Conservation (phyloP, 768 basidiomycete genomes). For the Agaricus bisporus region DNA sequence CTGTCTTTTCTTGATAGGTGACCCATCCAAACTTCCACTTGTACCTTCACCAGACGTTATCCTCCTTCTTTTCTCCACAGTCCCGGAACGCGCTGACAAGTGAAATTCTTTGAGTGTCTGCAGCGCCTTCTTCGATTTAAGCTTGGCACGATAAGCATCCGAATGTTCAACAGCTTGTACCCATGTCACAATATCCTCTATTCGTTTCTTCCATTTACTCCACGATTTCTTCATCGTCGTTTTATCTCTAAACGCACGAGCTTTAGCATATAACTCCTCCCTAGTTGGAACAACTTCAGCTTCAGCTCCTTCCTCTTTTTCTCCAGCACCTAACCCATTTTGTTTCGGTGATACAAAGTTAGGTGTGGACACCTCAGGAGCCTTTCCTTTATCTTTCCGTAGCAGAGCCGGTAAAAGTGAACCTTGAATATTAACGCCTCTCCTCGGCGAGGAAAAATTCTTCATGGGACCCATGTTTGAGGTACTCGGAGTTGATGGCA, state of each 20-base stretch:
- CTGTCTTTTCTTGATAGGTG: conserved; percentile 32
- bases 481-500: conserved; percentile 26
- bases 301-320: no score
- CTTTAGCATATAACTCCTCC: conserved; percentile 33
- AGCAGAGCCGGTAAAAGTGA: conserved; percentile 5
- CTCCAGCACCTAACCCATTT: neutral
- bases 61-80: conserved; percentile 5
- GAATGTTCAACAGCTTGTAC: conserved; percentile 55
- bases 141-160: conserved; percentile 53
- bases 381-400: conserved; percentile 24
- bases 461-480: conserved; percentile 17
- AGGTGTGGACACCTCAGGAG: conserved; percentile 20
- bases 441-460: conserved; percentile 23
- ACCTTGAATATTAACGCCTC: conserved; percentile 12
- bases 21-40: conserved; percentile 12
- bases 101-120: conserved; percentile 1
- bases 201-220: neutral
- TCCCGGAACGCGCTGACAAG: neutral
- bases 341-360: neutral
- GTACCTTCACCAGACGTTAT: neutral
- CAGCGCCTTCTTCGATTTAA: conserved; percentile 20
- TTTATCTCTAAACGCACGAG: conserved; percentile 34
- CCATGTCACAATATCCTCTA: conserved; percentile 30
- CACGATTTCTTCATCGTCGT: conserved; percentile 36
- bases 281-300: conserved; percentile 10